Evolutionary conservation across 352 stramenopile genomes (phyloP), one percentile per base, ranked within the genome.

Genomic region (Stephanocyclus meneghinianus): DNA sequence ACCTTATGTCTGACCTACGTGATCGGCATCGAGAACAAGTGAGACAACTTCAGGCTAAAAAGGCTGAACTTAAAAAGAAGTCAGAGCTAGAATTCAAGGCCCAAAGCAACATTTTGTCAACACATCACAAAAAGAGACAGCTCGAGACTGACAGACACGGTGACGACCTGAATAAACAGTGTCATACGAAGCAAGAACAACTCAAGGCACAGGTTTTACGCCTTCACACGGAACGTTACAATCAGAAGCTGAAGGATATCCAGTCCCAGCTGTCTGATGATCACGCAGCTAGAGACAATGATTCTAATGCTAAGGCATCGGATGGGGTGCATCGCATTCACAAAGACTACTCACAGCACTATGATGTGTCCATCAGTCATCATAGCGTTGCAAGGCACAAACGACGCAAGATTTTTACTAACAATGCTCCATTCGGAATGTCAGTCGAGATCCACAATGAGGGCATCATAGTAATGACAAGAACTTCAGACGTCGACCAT

Each of bases 391-490:
- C 66, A 18, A 79, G 86, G 13, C 84, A 91, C 55, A 91, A 89
- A 56, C 84, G 86, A 42, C 73, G 86, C 1, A 91, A 91, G 63
- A 59, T 53, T 10, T 53, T 84, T 1, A 69, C 87, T 21, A 89
- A 74, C 30, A 79, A 81, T 51, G 79, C 78, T 45, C 50, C 66
- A 16, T 74, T 80, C 42, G 81, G 89, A 61, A 35, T 91, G 37
- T 80, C 76, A 2, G 63, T 90, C n/a, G 86, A 91, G 71, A 87
- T 90, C 32, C 84, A 91, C 67, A 91, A 91, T 62, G 86, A 91
- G 81, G 86, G 86, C 7, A 79, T 91, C 13, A 73, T 80, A 44
- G 45, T 65, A 63, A 79, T 67, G 62, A 71, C 61, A 67, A 79
- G 59, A 71, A 69, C 57, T 30, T 30, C n/a, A 13, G 57, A 48